Percentiles rank a stretch among this genome's conserved stretches.
phyloP scores from a whole-genome alignment of 352 stramenopile species.

The Phytophthora syringae region DNA sequence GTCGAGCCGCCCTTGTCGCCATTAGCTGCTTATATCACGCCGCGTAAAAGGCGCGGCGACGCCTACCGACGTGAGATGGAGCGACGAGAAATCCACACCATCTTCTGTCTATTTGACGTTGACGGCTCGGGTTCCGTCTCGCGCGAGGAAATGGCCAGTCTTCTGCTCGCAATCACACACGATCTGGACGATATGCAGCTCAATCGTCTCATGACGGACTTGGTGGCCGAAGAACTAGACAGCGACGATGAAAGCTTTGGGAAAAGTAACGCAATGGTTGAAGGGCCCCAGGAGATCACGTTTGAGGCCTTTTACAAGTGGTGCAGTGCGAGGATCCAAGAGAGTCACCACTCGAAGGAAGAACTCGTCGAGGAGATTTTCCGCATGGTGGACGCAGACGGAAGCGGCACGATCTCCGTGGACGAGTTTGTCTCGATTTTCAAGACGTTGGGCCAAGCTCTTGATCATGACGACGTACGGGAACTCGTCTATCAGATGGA shows the following conservation, averaged over 20 bases:
- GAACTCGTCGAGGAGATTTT: conserved; percentile 76
- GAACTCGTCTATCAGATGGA: conserved; percentile 82
- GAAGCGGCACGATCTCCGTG: conserved; percentile 69
- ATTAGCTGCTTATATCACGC: conserved; percentile 50
- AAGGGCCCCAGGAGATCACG: conserved; percentile 55
- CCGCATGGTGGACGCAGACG: conserved; percentile 69
- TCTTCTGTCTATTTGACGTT: conserved; percentile 74
- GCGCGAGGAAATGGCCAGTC: conserved; percentile 61
- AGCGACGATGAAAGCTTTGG: conserved; percentile 26
- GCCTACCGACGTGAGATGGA: conserved; percentile 68
- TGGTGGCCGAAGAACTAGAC: conserved; percentile 44
- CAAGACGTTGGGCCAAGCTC: conserved; percentile 68
- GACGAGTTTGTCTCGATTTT: conserved; percentile 82
- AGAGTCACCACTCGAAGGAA: conserved; percentile 60
- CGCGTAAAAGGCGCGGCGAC: conserved; percentile 56
- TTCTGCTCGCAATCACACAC: conserved; percentile 69
- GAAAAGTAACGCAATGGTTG: conserved; percentile 12
- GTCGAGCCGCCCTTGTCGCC: conserved; percentile 55
- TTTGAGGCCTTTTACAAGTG: conserved; percentile 80
- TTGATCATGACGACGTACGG: conserved; percentile 76
- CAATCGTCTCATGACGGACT: conserved; percentile 61
- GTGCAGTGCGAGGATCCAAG: conserved; percentile 68
- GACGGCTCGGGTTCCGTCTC: conserved; percentile 70
- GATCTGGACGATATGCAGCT: conserved; percentile 68
- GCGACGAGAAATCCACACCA: conserved; percentile 72